A percentile compares a stretch with the other conserved stretches of the same genome.
phyloP scores from a whole-genome alignment of 345 rosid species.

The Corchorus olitorius region DNA sequence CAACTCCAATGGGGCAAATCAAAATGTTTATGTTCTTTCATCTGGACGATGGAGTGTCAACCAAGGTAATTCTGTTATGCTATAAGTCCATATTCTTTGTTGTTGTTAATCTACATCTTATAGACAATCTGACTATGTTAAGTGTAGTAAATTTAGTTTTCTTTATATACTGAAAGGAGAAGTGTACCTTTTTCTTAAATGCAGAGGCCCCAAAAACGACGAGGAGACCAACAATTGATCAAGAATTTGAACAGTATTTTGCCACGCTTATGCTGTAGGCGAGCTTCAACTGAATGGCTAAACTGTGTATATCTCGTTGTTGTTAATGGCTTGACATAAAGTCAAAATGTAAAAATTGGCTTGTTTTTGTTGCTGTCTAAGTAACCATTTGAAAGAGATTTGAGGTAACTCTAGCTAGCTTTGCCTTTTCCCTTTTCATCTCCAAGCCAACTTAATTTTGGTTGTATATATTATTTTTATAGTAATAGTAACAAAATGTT shows the following conservation, averaged over 20 bases:
- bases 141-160: neutral
- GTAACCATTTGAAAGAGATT: constrained; percentile 4
- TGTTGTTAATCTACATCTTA: neutral
- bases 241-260: constrained; percentile 90
- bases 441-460: constrained; percentile 15
- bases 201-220: constrained; percentile 46
- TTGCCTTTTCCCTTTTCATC: neutral
- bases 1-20: constrained; percentile 33
- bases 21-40: constrained; percentile 53
- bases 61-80: constrained; percentile 48
- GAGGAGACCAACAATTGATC: constrained; percentile 85
- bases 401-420: constrained; percentile 11
- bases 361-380: neutral
- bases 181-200: constrained; percentile 16
- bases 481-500: neutral
- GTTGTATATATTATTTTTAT: constrained; percentile 12
- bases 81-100: neutral
- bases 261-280: constrained; percentile 71
- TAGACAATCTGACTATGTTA: neutral
- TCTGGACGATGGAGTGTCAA: constrained; percentile 69
- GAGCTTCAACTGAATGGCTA: constrained; percentile 11
- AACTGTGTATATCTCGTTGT: neutral
- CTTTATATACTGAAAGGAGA: constrained; percentile 2
- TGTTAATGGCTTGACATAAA: neutral
- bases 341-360: neutral